Evolutionary conservation across 192 early-diverging fungal species (phyloP), one percentile per base, ranked within the genome.

Genomic region (Entomortierella beljakovae): DNA sequence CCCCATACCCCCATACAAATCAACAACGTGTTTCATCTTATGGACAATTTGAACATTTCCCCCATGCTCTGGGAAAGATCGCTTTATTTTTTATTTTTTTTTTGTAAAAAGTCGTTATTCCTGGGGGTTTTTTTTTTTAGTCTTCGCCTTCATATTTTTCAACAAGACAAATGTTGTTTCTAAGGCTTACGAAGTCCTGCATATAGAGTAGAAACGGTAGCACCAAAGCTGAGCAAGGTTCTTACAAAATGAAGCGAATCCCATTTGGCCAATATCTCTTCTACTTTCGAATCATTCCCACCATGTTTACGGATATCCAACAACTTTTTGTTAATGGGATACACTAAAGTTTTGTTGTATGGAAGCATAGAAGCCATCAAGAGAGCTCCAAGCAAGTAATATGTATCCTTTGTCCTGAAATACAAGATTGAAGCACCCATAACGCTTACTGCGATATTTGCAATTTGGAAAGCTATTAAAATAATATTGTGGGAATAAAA

Each of bases 381-480:
- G 28, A 52, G 15, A 6, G 67, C 55, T 31, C 67, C 67, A 32
- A 15, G 34, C 1, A 79, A 56, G 49, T 70, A 79, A 26, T 54
- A 79, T 5, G 51, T 23, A 56, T 79, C 64, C 10, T 18, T 2
- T 16, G 75, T 79, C 49, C 70, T 57, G 68, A 61, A 70, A 51
- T 54, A 79, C 1, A 79, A 38, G 10, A 16, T 28, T 0, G 60
- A 29, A 9, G 48, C 75, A 1, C 75, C 75, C 18, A 79, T 5
- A 0, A 51, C 33, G 15, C 75, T 70, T 1, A 65, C 25, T 0
- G 40, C 49, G 7, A 69, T 65, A 11, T 25, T 54, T 1, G 60
- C 23, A 2, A 70, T 62, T 48, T 79, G 75, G 18, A 79, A 43
- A 0, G 75, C 75, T 79, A 64, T 48, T 79, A 68, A 10, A 79